A percentile compares a stretch with the other conserved stretches of the same genome.
Conservation (phyloP, 371 early-diverging fungal genomes). For the Batkoa obscura region DNA sequence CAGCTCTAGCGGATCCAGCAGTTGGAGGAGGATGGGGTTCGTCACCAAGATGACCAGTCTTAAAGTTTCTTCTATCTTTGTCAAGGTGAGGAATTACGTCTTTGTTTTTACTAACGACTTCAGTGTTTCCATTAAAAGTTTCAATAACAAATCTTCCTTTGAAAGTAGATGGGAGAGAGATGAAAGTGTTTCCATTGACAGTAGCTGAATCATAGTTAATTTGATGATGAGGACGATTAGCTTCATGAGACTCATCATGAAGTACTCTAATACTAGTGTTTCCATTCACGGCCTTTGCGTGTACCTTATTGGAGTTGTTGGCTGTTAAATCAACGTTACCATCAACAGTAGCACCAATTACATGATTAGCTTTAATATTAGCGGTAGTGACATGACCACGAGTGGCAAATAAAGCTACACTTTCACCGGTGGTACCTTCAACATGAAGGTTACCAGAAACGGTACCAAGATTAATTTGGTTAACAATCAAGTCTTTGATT, state of each 20-base stretch:
- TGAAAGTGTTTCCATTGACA: background rate
- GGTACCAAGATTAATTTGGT: background rate
- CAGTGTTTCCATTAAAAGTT: slow-evolving; percentile 1
- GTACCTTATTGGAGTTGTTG: background rate
- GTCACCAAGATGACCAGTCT: background rate
- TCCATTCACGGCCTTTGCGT: background rate
- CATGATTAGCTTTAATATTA: background rate
- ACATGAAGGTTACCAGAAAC: background rate
- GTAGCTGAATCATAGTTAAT: background rate
- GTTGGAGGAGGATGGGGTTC: background rate
- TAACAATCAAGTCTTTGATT: background rate
- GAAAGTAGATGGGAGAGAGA: background rate
- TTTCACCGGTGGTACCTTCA: background rate
- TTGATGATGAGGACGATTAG: background rate
- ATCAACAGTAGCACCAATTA: slow-evolving; percentile 3
- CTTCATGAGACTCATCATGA: background rate
- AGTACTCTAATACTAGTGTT: background rate
- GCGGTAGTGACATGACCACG: background rate
- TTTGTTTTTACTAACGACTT: background rate
- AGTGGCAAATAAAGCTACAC: background rate
- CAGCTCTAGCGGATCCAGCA: background rate
- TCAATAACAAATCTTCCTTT: background rate
- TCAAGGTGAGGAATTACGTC: background rate
- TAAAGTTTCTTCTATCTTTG: background rate
- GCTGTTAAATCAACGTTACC: slow-evolving; percentile 1